Evolutionary conservation across 495 filamentous ascomycete species (phyloP), one percentile per base, ranked within the genome.

Genomic region (Trichoderma reesei): DNA sequence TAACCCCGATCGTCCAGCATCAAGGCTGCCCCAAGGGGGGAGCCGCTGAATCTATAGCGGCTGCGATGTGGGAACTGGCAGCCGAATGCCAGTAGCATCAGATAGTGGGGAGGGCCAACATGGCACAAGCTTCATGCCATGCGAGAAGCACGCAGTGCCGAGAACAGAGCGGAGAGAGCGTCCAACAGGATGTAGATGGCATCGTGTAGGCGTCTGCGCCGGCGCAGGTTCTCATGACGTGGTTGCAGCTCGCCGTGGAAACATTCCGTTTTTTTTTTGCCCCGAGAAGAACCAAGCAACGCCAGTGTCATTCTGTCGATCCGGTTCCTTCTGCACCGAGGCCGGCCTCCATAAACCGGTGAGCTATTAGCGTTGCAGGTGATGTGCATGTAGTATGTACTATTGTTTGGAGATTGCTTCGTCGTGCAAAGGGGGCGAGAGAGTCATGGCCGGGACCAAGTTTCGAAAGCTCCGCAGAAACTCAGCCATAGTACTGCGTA

Each of bases 31-130:
- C 51, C 51, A 34, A 56, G n/a, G n/a, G 51, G 51, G 51, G 51
- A 56, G n/a, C 51, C 51, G 51, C 51, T 33, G 51, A 56, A 56
- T 56, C 51, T 56, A 56, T 56, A 56, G 51, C 51, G 51, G 51
- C 51, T 56, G 51, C 18, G 31, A 31, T 56, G 51, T 56, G 51
- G 51, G n/a, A 7, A 56, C 51, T 56, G 26, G 51, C 51, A 56
- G 31, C 51, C 51, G 51, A 56, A 33, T 34, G n/a, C 8, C 8
- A 56, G n/a, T n/a, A n/a, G n/a, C n/a, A n/a, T n/a, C 20, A 56
- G 31, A 56, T 31, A 56, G 51, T 34, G 51, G 51, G 20, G 51
- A 18, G 51, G 46, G 51, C 42, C 11, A 46, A 46, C 11, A 46
- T 46, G 42, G 42, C 42, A 46, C 42, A 46, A 14, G 42, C 42